Percentiles rank a stretch among this genome's conserved stretches.
Conservation (phyloP, 2,329 filamentous ascomycete genomes). For the Colletotrichum liaoningense region DNA sequence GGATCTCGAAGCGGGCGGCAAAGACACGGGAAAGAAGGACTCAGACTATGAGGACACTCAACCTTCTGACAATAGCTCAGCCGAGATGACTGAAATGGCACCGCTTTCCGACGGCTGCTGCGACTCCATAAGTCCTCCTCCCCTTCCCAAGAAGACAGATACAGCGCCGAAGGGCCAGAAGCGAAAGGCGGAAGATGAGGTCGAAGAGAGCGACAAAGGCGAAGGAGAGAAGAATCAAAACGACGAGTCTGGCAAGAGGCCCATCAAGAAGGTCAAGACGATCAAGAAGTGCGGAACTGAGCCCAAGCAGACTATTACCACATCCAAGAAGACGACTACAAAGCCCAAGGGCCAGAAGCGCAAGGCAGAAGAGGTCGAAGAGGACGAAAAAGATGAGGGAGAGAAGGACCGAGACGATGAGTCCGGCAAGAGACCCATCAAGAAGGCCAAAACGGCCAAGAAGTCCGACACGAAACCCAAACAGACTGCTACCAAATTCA, state of each 20-base stretch:
- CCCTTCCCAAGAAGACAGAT: too few relatives aligned
- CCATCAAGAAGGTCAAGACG: not conserved
- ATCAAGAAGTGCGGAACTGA: not conserved
- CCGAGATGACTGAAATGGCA: too few relatives aligned
- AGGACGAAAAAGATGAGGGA: not conserved
- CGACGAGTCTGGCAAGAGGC: not conserved
- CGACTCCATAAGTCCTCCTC: too few relatives aligned
- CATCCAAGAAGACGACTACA: too few relatives aligned
- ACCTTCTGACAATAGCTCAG: not conserved
- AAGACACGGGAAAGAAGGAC: not conserved
- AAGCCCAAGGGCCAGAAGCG: not conserved
- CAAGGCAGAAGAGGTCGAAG: not conserved
- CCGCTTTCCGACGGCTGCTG: too few relatives aligned
- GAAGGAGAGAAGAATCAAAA: not conserved
- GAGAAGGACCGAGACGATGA: not conserved
- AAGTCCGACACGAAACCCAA: too few relatives aligned
- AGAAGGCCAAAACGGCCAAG: not conserved
- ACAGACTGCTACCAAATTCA: not conserved
- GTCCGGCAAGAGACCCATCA: not conserved
- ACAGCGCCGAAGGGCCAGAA: not conserved
- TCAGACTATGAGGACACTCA: not conserved
- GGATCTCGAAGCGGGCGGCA: not conserved
- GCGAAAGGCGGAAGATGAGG: not conserved
- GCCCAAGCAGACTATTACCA: not conserved
- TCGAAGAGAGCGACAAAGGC: not conserved